Percentiles rank a stretch among this genome's conserved stretches.
Evolutionary conservation across 495 filamentous ascomycete genomes (phyloP).

Genomic region (Neurospora sp.): DNA sequence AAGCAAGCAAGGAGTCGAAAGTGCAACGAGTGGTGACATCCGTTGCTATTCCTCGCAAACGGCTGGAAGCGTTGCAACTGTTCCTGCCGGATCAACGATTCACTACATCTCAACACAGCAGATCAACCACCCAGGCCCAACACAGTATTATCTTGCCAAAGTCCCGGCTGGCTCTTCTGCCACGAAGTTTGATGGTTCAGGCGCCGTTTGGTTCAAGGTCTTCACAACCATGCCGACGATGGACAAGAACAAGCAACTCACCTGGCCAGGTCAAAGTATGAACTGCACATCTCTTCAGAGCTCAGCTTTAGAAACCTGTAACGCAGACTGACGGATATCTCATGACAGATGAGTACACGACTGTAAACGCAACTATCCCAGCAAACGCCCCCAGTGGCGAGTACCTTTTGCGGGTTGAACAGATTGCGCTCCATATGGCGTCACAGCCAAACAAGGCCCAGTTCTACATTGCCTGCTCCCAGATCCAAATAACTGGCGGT

Average conservation of each 20-base stretch:
- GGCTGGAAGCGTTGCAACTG: slow-evolving; percentile 26
- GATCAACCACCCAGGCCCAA: slow-evolving; percentile 38
- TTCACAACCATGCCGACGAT: slow-evolving; percentile 30
- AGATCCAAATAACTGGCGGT: slow-evolving; percentile 44
- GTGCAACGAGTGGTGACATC: slow-evolving; percentile 32
- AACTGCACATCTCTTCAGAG: neutral
- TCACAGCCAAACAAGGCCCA: slow-evolving; percentile 31
- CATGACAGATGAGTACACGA: slow-evolving; percentile 25
- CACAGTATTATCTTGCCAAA: slow-evolving; percentile 39
- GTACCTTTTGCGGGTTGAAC: slow-evolving; percentile 49
- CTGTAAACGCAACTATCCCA: slow-evolving; percentile 37
- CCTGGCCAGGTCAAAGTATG: slow-evolving; percentile 31
- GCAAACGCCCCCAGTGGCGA: slow-evolving; percentile 36
- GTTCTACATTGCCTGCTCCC: slow-evolving; percentile 46
- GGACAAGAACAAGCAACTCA: slow-evolving; percentile 29
- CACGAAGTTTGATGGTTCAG: slow-evolving; percentile 38
- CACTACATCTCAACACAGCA: slow-evolving; percentile 37
- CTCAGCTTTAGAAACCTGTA: neutral
- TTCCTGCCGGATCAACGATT: slow-evolving; percentile 34
- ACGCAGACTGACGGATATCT: neutral
- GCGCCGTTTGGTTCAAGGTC: slow-evolving; percentile 44
- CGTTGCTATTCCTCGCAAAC: slow-evolving; percentile 35
- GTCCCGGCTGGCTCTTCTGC: slow-evolving; percentile 33
- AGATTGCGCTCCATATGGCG: slow-evolving; percentile 42
- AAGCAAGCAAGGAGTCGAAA: slow-evolving; percentile 30